Base-by-base conservation (phyloP, 371 early-diverging fungal genomes). In the Mucor indicus region DNA sequence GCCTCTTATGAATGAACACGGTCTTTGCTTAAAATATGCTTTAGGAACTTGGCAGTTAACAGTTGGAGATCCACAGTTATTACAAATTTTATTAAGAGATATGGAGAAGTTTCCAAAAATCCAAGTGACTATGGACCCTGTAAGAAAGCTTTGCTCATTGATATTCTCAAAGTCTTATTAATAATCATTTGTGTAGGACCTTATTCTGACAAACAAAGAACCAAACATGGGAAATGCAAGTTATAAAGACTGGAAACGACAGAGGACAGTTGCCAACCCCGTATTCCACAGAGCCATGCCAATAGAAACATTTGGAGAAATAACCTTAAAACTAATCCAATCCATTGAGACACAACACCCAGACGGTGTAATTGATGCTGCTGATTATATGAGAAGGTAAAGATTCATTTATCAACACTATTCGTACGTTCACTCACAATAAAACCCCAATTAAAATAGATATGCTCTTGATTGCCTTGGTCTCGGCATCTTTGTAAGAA, bases 271-370 rank as follows among this genome's bases (percentile, higher is more conserved):
- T 9, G 64, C 60, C 2, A 71, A 68, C 13, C 69, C 71, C 1
- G 64, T 55, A 0, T 75, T 75, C 27, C 67, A 64, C 13, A 48
- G 64, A 16, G 41, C 57, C 1, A 57, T 62, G 55, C 62, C 72
- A 0, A 30, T 67, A 1, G 53, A 56, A 11, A 21, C 39, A 4
- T 68, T 75, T 53, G 69, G 57, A 1, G 15, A 53, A 9, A 37
- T 67, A 7, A 51, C 41, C 5, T 20, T 23, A 10, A 41, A 27
- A 1, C 51, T 72, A 50, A 55, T 71, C 23, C 21, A 8, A 15
- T 29, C 50, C 1, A 50, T 64, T 8, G 59, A 67, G 6, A 36
- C 24, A 20, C 7, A 44, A 2, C 1, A 24, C 6, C 33, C n/a
- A 1, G 46, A 48, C 15, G 52, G 38, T 24, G 17, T 32, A 12